A percentile compares a stretch with the other conserved stretches of the same genome.
Evolutionary conservation across 2,329 filamentous ascomycete species (phyloP).

Genomic region (Fusarium tupiense): DNA sequence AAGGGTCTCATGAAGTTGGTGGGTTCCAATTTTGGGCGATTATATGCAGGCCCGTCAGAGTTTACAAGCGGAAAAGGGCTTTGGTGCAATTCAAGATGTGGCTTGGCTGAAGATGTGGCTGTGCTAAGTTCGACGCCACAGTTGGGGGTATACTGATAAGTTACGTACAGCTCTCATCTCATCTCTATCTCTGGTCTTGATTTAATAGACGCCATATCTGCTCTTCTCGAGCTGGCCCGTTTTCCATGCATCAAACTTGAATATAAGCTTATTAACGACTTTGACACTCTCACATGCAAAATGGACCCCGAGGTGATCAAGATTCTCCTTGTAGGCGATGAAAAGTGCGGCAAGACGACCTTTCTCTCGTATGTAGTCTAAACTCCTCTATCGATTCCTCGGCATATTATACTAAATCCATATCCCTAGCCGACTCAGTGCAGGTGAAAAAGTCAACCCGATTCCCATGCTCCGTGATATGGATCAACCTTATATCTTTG

Average conservation of each 20-base stretch:
- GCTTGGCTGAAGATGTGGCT: constrained; percentile 28
- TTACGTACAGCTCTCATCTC: constrained; percentile 41
- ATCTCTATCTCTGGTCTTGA: constrained; percentile 28
- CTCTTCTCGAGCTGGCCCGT: not conserved
- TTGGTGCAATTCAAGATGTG: constrained; percentile 32
- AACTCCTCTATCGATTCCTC: constrained; percentile 12
- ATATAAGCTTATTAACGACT: not conserved
- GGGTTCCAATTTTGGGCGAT: constrained; percentile 38
- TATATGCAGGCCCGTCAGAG: constrained; percentile 39
- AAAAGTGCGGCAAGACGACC: constrained; percentile 68
- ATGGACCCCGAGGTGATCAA: constrained; percentile 62
- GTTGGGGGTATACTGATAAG: constrained; percentile 32
- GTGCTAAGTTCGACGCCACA: constrained; percentile 20
- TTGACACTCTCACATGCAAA: not conserved
- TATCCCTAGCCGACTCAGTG: constrained; percentile 61
- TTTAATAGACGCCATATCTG: constrained; percentile 16
- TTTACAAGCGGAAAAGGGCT: constrained; percentile 39
- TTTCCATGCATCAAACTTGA: not conserved
- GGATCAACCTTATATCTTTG: constrained; percentile 70
- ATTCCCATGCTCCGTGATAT: constrained; percentile 64
- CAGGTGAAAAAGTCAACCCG: constrained; percentile 52
- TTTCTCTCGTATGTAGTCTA: constrained; percentile 65
- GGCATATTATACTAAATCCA: constrained; percentile 12
- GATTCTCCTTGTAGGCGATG: constrained; percentile 68
- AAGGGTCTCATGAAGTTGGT: constrained; percentile 45